These are phyloP conservation scores for Rubia tinctorum DNA, from an alignment of 305 asterid species.

Conservation along the genomic window DNA sequence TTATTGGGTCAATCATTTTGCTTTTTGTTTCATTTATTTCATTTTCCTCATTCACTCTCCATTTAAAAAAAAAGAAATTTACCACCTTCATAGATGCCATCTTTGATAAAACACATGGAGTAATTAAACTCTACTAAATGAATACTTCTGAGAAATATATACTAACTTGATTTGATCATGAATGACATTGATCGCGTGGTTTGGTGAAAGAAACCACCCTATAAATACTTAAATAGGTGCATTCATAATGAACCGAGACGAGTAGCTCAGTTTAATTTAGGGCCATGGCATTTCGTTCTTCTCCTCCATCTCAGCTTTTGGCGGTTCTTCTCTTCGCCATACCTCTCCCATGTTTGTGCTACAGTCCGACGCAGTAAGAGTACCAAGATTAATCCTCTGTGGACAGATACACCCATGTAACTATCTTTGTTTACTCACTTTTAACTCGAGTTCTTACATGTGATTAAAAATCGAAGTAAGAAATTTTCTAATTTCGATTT, in stretches of 20 bases:
- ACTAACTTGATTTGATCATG: neutral
- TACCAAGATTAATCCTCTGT: neutral
- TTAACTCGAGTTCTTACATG: too few relatives aligned
- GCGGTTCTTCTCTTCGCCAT: neutral
- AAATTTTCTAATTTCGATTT: too few relatives aligned
- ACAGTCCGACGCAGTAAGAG: neutral
- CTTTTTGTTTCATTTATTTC: too few relatives aligned
- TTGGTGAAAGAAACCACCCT: neutral
- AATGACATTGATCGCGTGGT: neutral
- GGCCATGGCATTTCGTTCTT: neutral
- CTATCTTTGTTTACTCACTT: too few relatives aligned
- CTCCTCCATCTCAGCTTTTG: neutral
- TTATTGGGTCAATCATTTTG: too few relatives aligned
- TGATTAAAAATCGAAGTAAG: too few relatives aligned
- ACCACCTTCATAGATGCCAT: too few relatives aligned
- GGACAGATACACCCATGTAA: neutral
- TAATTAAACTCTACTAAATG: too few relatives aligned
- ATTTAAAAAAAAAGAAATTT: too few relatives aligned
- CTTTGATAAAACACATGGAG: too few relatives aligned
- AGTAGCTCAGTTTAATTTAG: neutral
- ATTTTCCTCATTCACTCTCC: too few relatives aligned
- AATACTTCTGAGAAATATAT: too few relatives aligned
- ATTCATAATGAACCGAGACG: neutral
- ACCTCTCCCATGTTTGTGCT: neutral
- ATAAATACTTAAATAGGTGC: neutral